Conservation (phyloP, 192 early-diverging fungal species). For the Coemansia sp. region DNA sequence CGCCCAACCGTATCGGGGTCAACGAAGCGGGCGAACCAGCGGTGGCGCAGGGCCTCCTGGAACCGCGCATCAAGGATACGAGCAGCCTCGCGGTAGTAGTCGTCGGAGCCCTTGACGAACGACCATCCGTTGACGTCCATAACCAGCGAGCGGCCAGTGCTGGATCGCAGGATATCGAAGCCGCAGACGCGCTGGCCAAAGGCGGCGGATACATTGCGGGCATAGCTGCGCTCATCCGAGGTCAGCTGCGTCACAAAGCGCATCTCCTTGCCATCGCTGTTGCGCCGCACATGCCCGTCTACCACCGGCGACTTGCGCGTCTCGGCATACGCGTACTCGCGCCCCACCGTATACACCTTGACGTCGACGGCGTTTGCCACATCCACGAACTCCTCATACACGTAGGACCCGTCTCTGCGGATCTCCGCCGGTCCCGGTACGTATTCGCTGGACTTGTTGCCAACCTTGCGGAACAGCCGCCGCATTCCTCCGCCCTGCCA, state of each 20-base stretch:
- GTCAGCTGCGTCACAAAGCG: constrained; percentile 87
- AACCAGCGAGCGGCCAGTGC: constrained; percentile 71
- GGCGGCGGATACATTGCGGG: constrained; percentile 66
- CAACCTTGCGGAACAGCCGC: constrained; percentile 81
- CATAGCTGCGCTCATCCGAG: constrained; percentile 74
- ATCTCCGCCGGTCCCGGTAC: constrained; percentile 65
- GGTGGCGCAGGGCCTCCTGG: constrained; percentile 62
- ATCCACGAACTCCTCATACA: constrained; percentile 95
- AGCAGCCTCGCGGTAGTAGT: constrained; percentile 89
- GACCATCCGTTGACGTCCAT: constrained; percentile 99
- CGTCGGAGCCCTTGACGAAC: constrained; percentile 94
- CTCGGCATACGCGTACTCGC: constrained; percentile 89
- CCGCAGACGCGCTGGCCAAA: constrained; percentile 97
- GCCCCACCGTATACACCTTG: constrained; percentile 95
- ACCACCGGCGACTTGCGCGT: constrained; percentile 96
- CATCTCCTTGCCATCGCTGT: constrained; percentile 96
- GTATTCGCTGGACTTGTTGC: constrained; percentile 95
- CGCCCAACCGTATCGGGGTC: constrained; percentile 56
- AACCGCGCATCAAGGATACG: constrained; percentile 75
- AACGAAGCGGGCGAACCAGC: constrained; percentile 59
- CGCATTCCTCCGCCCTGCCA: constrained; percentile 81
- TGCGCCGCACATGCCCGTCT: constrained; percentile 91
- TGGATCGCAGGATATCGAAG: constrained; percentile 87
- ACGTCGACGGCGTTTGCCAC: constrained; percentile 96
- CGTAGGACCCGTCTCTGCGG: constrained; percentile 75